Evolutionary conservation across 441 rosid species (phyloP).

Genomic region (Macaranga tanarius): DNA sequence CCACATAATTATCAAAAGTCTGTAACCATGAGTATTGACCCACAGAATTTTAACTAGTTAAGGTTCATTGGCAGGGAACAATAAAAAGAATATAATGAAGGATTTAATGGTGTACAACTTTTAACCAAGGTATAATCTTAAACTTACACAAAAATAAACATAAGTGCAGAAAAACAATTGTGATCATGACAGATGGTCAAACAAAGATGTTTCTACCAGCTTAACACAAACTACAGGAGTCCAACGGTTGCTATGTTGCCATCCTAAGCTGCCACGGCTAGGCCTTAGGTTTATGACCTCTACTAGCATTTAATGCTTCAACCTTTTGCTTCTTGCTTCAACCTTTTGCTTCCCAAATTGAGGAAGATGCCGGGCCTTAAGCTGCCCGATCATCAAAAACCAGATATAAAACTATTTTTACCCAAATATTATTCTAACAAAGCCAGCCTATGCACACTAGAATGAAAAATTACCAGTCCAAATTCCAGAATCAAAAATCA

Average conservation of each 20-base stretch:
- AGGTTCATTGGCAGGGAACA: too few species aligned
- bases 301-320: neutral
- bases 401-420: too few species aligned
- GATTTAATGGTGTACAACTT: neutral
- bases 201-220: neutral
- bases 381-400: neutral
- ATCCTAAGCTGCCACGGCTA: neutral
- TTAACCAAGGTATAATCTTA: neutral
- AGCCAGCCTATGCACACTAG: too few species aligned
- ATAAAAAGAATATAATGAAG: neutral
- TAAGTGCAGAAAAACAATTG: neutral
- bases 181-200: neutral
- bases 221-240: neutral
- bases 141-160: neutral
- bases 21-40: too few species aligned
- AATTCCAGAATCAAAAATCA: neutral
- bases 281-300: neutral
- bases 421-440: neutral
- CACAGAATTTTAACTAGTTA: too few species aligned
- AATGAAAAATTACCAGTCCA: neutral
- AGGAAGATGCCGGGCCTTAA: neutral
- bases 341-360: too few species aligned
- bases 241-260: neutral
- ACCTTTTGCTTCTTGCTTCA: neutral
- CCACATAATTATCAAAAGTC: too few species aligned